Evolutionary conservation across 2,329 filamentous ascomycete genomes (phyloP), one percentile per base, ranked within the genome.

Genomic region (Penicillium sp.): DNA sequence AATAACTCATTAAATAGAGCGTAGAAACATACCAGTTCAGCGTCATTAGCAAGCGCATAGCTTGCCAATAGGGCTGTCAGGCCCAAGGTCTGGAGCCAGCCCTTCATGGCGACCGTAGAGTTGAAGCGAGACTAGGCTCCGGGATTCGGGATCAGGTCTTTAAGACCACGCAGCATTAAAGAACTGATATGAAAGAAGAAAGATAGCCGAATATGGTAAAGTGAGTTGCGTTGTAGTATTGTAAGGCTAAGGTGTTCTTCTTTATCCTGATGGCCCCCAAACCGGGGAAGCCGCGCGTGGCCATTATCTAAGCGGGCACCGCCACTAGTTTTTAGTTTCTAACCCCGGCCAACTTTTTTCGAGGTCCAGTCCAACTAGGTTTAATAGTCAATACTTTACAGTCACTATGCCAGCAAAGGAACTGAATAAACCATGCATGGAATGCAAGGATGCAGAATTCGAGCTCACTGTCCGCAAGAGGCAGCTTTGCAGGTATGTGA

Each of bases 381-480:
- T 47, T 9, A 35, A 42, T 47, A n/a, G 31, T 49, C 52, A 30
- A 17, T 33, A 25, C 10, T 25, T 37, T 25, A 35, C 41, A 40
- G n/a, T 43, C 41, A 57, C 36, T 36, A 75, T 74, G 71, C 70
- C 71, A 6, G 64, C 60, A 30, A 72, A 69, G 53, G 65, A 74
- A 50, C 42, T 72, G 9, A 44, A 48, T 8, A 56, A 67, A 42
- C 69, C 75, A 48, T 89, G 86, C 67, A 75, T 78, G 61, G 80
- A 85, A 60, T 89, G 86, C 70, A 79, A 78, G 43, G 72, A 77
- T 40, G 72, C 73, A 28, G 74, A 79, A 28, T 76, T 82, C 5
- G 74, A 76, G 8, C 75, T 86, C 46, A 77, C 79, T 12, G 80
- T 87, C 55, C 82, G 86, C 56, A 75, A 76, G 17, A 83, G 87